Evolutionary conservation across 169 alveolate genomes (phyloP).

Genomic region (Cyclospora cayetanensis): DNA sequence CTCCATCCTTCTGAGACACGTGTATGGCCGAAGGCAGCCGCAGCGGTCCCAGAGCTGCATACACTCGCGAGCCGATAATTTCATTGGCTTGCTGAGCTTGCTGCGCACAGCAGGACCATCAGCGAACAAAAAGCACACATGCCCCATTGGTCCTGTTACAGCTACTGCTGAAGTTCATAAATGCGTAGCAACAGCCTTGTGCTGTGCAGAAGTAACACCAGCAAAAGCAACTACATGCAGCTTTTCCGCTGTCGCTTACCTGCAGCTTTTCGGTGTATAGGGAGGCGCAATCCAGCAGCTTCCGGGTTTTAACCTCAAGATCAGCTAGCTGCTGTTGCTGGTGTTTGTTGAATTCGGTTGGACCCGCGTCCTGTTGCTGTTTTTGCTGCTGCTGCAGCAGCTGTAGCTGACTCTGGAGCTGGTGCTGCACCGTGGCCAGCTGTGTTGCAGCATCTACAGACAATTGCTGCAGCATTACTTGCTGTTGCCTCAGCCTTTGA

Average conservation of each 20-base stretch:
- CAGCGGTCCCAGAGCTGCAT: constrained; percentile 24
- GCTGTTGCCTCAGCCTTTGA: constrained; percentile 60
- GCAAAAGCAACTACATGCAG: no score
- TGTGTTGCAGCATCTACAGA: constrained; percentile 20
- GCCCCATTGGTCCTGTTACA: neutral
- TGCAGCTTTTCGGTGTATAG: no score
- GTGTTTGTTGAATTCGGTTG: no score
- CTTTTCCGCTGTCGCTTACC: no score
- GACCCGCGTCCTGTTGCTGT: neutral
- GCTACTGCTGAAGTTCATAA: no score
- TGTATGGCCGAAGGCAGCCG: neutral
- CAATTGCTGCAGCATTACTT: neutral
- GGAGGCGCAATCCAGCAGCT: no score
- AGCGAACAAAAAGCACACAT: neutral
- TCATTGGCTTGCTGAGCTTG: no score
- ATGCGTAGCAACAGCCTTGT: no score
- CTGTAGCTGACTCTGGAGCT: no score
- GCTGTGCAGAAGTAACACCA: no score
- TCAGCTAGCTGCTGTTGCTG: no score
- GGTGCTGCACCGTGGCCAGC: constrained; percentile 15
- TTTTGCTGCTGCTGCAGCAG: neutral
- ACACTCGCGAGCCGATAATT: neutral
- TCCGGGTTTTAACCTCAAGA: no score
- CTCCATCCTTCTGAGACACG: neutral
- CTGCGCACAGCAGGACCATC: neutral